A percentile compares a stretch with the other conserved stretches of the same genome.
phyloP scores from a whole-genome alignment of 371 early-diverging fungal genomes.

The Cokeromyces recurvatus region DNA sequence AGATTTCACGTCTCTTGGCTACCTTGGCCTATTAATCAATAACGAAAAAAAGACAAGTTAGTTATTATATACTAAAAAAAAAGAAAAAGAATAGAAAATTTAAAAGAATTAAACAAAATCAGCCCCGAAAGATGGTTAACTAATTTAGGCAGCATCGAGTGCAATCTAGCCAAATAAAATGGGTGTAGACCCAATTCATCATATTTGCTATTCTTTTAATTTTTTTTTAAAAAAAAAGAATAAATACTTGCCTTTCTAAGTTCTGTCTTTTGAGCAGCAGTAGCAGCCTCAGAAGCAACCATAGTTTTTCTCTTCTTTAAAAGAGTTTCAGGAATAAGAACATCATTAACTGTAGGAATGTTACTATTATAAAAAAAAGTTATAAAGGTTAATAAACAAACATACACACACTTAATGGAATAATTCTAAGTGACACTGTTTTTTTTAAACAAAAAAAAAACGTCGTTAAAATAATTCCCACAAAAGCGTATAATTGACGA shows the following conservation, averaged over 20 bases:
- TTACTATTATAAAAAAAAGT: slow-evolving; percentile 26
- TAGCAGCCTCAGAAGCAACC: slow-evolving; percentile 78
- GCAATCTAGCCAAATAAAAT: slow-evolving; percentile 29
- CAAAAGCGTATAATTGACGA: not conserved
- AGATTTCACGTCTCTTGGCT: slow-evolving; percentile 87
- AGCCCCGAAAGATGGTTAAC: slow-evolving; percentile 77
- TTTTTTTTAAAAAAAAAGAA: not conserved
- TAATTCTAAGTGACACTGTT: no score
- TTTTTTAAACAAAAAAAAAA: no score
- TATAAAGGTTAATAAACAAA: not conserved
- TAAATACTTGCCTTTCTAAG: slow-evolving; percentile 57
- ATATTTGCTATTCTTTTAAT: not conserved
- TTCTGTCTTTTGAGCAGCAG: slow-evolving; percentile 57
- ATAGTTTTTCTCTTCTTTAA: slow-evolving; percentile 94
- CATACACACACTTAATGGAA: no score
- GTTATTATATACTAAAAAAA: not conserved
- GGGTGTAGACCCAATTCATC: slow-evolving; percentile 17
- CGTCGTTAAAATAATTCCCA: no score
- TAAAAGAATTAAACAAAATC: slow-evolving; percentile 19
- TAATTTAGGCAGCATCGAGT: slow-evolving; percentile 44
- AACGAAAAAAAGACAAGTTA: not conserved
- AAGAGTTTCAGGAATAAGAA: slow-evolving; percentile 92
- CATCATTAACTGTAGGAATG: slow-evolving; percentile 60
- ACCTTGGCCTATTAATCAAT: slow-evolving; percentile 58
- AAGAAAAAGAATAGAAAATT: not conserved